phyloP scores from a whole-genome alignment of 192 early-diverging fungal species.

The Coemansia sp. region DNA sequence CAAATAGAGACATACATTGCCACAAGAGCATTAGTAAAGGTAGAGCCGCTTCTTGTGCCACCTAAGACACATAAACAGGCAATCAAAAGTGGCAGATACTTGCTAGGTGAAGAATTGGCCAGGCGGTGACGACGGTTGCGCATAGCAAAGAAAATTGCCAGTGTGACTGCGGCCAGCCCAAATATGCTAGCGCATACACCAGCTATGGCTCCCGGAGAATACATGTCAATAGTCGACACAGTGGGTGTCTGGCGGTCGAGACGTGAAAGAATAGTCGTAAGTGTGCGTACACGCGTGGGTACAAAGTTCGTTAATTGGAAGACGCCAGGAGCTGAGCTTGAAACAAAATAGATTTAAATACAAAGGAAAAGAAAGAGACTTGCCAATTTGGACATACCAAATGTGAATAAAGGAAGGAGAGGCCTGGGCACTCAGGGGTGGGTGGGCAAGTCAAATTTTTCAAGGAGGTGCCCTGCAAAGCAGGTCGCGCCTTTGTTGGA shows the following conservation, averaged over 20 bases:
- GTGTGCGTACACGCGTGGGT: background rate
- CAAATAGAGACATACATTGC: background rate
- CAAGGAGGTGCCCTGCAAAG: background rate
- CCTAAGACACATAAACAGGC: background rate
- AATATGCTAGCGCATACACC: conserved; percentile 20
- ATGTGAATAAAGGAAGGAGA: background rate
- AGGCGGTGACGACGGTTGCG: conserved; percentile 13
- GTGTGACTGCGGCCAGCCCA: conserved; percentile 9
- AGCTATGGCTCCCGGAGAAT: conserved; percentile 10
- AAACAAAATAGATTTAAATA: background rate
- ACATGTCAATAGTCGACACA: conserved; percentile 2
- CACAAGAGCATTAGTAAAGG: background rate
- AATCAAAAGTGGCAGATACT: background rate
- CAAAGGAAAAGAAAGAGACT: background rate
- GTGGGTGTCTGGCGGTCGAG: background rate
- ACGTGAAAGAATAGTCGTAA: background rate
- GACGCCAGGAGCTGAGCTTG: background rate
- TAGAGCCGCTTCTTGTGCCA: background rate
- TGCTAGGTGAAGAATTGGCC: conserved; percentile 20
- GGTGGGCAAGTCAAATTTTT: background rate
- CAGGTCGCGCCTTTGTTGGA: background rate
- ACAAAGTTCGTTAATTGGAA: background rate
- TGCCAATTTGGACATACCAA: background rate
- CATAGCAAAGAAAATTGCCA: conserved; percentile 6
- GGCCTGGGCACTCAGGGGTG: background rate